phyloP scores from a whole-genome alignment of 2,329 filamentous ascomycete genomes.

The Bipolaris bicolor region DNA sequence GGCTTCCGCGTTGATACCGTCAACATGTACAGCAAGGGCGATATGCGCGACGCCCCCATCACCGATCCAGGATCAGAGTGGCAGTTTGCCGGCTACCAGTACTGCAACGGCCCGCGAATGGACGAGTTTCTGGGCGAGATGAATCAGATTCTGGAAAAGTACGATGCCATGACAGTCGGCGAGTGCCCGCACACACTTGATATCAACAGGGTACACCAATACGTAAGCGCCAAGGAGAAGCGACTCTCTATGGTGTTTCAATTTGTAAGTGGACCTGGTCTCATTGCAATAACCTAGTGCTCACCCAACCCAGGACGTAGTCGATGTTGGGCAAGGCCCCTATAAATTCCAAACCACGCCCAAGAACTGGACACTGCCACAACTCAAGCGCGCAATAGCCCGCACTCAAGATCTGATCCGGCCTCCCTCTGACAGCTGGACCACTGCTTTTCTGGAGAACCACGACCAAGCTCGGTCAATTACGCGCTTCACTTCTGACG shows the following conservation, averaged over 20 bases:
- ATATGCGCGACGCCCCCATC: conserved; percentile 43
- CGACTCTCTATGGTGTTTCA: conserved; percentile 72
- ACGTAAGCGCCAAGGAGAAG: conserved; percentile 63
- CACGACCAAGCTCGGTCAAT: conserved; percentile 61
- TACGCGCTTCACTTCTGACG: conserved; percentile 56
- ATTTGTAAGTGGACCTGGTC: conserved; percentile 42
- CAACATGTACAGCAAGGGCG: conserved; percentile 48
- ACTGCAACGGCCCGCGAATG: conserved; percentile 71
- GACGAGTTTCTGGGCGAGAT: conserved; percentile 73
- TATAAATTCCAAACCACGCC: conserved; percentile 47
- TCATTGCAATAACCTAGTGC: background rate
- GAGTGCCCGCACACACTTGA: conserved; percentile 70
- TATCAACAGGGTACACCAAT: conserved; percentile 62
- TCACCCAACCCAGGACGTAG: conserved; percentile 46
- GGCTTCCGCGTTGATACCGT: conserved; percentile 52
- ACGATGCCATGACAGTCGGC: conserved; percentile 73
- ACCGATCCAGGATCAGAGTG: conserved; percentile 40
- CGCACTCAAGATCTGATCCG: conserved; percentile 42
- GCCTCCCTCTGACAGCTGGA: conserved; percentile 50
- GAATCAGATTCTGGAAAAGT: conserved; percentile 62
- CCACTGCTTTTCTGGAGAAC: conserved; percentile 60
- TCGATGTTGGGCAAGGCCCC: conserved; percentile 45
- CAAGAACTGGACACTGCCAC: conserved; percentile 39
- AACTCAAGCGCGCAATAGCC: conserved; percentile 41
- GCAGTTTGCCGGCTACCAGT: conserved; percentile 55